Conservation (phyloP, 2,329 filamentous ascomycete genomes). For the Colletotrichum viniferum region DNA sequence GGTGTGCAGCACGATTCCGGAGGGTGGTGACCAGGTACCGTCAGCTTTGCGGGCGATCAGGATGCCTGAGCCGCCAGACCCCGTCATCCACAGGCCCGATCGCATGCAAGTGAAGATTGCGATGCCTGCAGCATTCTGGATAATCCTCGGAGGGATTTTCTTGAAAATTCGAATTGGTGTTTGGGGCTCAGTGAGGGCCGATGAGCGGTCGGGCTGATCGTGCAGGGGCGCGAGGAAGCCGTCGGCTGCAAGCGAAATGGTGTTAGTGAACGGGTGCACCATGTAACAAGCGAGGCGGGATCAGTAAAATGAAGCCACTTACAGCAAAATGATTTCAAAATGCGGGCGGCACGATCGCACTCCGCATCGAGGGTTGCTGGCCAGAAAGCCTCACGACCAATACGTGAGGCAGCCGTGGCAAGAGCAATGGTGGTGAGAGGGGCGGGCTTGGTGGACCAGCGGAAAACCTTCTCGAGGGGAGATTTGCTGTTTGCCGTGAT, state of each 20-base stretch:
- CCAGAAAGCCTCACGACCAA: conserved; percentile 82
- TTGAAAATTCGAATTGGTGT: conserved; percentile 64
- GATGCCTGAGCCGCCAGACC: conserved; percentile 87
- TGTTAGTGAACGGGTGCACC: conserved; percentile 7
- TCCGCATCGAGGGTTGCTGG: conserved; percentile 85
- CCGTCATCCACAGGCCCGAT: conserved; percentile 88
- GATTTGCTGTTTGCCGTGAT: conserved; percentile 28
- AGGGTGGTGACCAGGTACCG: conserved; percentile 89
- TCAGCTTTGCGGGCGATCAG: conserved; percentile 84
- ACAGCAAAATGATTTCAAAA: conserved; percentile 90
- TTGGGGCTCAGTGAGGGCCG: conserved; percentile 41
- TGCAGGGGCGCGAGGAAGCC: conserved; percentile 57
- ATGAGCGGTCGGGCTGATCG: conserved; percentile 29
- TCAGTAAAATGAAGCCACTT: conserved; percentile 35
- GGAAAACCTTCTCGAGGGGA: conserved; percentile 43
- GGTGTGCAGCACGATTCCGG: conserved; percentile 89
- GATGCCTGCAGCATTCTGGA: conserved; percentile 86
- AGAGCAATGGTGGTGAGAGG: conserved; percentile 47
- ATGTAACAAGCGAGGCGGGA: not conserved
- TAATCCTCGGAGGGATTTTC: conserved; percentile 85
- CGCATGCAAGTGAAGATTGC: conserved; percentile 97
- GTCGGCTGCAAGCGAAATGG: conserved; percentile 46
- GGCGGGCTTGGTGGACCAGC: conserved; percentile 53
- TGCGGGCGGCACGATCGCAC: conserved; percentile 88
- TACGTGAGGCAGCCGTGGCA: conserved; percentile 66